phyloP scores from a whole-genome alignment of 495 filamentous ascomycete genomes.

The Penicillium silybi region DNA sequence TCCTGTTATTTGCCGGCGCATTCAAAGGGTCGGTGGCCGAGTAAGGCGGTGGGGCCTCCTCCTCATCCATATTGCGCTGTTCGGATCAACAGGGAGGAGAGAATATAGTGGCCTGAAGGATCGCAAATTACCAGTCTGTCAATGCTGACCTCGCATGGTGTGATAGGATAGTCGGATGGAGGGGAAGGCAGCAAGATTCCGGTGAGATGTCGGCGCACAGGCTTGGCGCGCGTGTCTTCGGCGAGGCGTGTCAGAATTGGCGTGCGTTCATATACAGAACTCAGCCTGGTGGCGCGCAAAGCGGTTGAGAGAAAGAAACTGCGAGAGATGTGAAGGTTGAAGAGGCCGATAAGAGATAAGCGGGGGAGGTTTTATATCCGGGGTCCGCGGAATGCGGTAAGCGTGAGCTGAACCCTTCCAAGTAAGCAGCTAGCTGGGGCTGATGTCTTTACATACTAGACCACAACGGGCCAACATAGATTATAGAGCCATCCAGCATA shows the following conservation, averaged over 20 bases:
- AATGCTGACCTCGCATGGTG: conserved; percentile 13
- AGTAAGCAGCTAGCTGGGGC: too few species aligned
- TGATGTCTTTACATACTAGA: too few species aligned
- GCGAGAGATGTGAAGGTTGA: background rate
- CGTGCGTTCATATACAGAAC: background rate
- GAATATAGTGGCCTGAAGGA: conserved; percentile 2
- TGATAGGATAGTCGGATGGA: conserved; percentile 16
- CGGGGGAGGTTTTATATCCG: background rate
- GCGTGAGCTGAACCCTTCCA: background rate
- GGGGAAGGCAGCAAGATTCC: conserved; percentile 25
- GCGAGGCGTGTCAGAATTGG: background rate
- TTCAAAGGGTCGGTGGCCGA: conserved; percentile 41
- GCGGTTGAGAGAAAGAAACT: background rate
- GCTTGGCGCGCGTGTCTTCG: conserved; percentile 1
- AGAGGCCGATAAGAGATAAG: background rate
- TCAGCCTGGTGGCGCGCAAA: background rate
- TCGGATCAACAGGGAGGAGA: background rate
- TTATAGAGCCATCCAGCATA: too few species aligned
- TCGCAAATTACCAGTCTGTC: conserved; percentile 11
- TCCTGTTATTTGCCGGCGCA: conserved; percentile 21
- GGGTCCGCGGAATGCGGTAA: background rate
- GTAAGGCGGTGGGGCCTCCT: conserved; percentile 45
- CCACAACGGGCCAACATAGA: too few species aligned
- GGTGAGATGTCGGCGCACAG: conserved; percentile 3
- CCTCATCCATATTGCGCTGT: conserved; percentile 31